Conservation (phyloP, 495 filamentous ascomycete species). For the Penicillium parvum region DNA sequence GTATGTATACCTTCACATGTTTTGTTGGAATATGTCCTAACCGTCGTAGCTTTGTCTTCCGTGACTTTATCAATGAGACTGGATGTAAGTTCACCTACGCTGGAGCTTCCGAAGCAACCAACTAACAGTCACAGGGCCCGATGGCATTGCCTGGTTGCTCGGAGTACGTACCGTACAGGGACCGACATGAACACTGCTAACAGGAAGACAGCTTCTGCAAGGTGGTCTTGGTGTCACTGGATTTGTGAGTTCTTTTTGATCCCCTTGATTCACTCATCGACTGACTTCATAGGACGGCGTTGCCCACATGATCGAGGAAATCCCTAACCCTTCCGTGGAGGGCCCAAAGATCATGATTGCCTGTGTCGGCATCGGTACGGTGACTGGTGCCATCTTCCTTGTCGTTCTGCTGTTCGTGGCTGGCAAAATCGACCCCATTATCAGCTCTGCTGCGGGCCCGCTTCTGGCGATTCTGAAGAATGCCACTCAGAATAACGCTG, state of each 20-base stretch:
- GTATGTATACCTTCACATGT: conserved; percentile 46
- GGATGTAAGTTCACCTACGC: conserved; percentile 41
- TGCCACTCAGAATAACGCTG: conserved; percentile 60
- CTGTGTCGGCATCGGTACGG: conserved; percentile 63
- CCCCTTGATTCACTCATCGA: background rate
- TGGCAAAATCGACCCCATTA: conserved; percentile 55
- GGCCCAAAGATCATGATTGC: conserved; percentile 71
- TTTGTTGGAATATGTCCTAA: conserved; percentile 35
- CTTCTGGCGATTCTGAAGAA: conserved; percentile 68
- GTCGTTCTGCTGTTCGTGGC: conserved; percentile 61
- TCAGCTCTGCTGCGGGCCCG: conserved; percentile 57
- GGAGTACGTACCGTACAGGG: conserved; percentile 35
- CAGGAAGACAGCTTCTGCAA: conserved; percentile 45
- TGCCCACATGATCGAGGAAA: conserved; percentile 57
- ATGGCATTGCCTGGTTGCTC: conserved; percentile 61
- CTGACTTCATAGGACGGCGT: conserved; percentile 47
- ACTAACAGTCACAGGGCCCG: conserved; percentile 40
- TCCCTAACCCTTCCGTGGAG: conserved; percentile 60
- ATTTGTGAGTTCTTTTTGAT: conserved; percentile 37
- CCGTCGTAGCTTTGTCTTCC: conserved; percentile 54
- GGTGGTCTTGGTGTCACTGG: conserved; percentile 59
- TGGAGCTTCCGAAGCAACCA: background rate
- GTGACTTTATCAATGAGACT: conserved; percentile 55
- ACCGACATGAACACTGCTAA: conserved; percentile 15
- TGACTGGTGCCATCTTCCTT: conserved; percentile 67